Evolutionary conservation across 1,284 basidiomycete species (phyloP), one percentile per base, ranked within the genome.

Genomic region (Melampsora medusae): DNA sequence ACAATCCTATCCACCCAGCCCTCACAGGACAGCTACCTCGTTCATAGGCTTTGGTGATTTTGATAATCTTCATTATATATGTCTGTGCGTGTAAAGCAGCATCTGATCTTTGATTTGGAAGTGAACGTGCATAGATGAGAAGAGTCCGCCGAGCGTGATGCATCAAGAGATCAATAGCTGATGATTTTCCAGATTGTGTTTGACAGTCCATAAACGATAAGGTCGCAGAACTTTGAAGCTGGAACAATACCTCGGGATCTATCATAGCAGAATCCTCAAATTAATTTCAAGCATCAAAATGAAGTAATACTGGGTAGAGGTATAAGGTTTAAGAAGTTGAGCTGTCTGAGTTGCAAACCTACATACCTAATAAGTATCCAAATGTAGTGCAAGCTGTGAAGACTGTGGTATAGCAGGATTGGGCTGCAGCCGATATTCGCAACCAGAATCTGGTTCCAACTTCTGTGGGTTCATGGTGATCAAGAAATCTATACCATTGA

Each of bases 331-430:
- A 25, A 53, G 59, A 28, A 69, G 42, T 14, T 33, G 22, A 19
- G 59, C 68, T 65, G 22, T 16, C 42, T 16, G 2, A 48, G 50
- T 49, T 48, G 53, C 56, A 12, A 12, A 60, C 28, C 28, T 49
- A 42, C 69, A 25, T 61, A 71, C 69, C 69, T 59, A 71, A 71
- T 46, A 71, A 35, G 35, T 71, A 56, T 50, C 64, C 69, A 56
- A 56, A 71, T 10, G 17, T 48, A 33, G 60, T 49, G 60, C 69
- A 71, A 71, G 38, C 42, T 59, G 42, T 64, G 3, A 71, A 56
- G 28, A 48, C 60, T 42, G 69, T 28, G 31, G 69, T 62, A 50
- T 71, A 71, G 17, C 56, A 64, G 7, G 69, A 42, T 62, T 71
- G 69, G 31, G 60, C 69, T 49, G 60, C 59, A 19, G 59, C 69